A percentile compares a stretch with the other conserved stretches of the same genome.
Conservation (phyloP, 2,329 filamentous ascomycete species). For the Tolypocladium sp. region DNA sequence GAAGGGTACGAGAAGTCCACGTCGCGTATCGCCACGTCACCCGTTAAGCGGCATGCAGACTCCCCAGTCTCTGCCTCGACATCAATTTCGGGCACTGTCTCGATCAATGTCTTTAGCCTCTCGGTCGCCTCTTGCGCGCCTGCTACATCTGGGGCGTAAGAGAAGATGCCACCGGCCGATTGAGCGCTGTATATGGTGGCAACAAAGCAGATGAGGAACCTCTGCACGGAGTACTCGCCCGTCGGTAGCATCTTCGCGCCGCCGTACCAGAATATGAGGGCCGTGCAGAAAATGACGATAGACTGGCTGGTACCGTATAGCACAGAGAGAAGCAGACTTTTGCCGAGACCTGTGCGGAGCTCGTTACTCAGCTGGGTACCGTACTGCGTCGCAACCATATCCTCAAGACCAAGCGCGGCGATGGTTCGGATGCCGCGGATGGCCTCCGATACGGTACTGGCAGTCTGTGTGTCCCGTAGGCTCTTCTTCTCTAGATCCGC, state of each 20-base stretch:
- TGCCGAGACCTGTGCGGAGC: conserved; percentile 16
- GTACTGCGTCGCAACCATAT: neutral
- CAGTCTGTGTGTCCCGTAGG: neutral
- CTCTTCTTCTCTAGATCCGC: neutral
- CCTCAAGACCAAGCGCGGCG: neutral
- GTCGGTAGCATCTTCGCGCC: conserved; percentile 7
- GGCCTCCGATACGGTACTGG: neutral
- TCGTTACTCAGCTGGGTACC: conserved; percentile 4
- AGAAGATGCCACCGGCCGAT: conserved; percentile 76
- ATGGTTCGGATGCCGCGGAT: neutral
- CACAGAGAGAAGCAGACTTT: neutral
- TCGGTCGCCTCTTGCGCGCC: conserved; percentile 73
- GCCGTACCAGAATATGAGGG: conserved; percentile 26
- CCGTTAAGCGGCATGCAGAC: neutral
- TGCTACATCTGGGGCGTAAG: conserved; percentile 78
- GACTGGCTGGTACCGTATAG: conserved; percentile 9
- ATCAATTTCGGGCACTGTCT: conserved; percentile 68
- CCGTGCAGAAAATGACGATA: conserved; percentile 19
- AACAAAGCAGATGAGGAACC: conserved; percentile 34
- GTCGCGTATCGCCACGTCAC: neutral
- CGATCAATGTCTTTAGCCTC: conserved; percentile 69
- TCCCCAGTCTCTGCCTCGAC: conserved; percentile 62
- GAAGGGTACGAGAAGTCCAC: neutral
- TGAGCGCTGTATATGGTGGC: conserved; percentile 55
- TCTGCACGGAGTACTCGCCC: conserved; percentile 26